Evolutionary conservation across 768 basidiomycete species (phyloP).

Genomic region (Russula emetica): DNA sequence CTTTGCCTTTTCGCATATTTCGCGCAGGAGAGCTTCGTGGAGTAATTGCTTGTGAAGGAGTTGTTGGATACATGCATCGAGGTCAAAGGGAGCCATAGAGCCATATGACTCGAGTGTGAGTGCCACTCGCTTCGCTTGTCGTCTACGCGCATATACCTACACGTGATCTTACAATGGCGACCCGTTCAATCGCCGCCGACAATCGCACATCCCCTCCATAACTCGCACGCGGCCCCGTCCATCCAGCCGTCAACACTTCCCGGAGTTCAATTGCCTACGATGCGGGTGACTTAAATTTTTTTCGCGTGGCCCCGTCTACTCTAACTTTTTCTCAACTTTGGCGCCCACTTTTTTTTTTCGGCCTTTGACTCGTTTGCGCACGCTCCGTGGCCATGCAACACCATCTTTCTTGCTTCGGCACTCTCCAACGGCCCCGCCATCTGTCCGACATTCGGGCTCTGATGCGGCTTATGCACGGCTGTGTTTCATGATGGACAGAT

Average conservation of each 20-base stretch:
- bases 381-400: not conserved
- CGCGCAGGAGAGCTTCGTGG: conserved; percentile 88
- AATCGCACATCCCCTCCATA: not conserved
- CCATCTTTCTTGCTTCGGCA: not conserved
- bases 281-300: not conserved
- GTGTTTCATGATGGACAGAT: not conserved
- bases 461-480: conserved; percentile 3
- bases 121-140: conserved; percentile 3
- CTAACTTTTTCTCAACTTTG: not conserved
- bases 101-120: conserved; percentile 14
- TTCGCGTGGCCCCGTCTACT: not conserved
- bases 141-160: not conserved
- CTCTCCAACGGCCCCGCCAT: not conserved
- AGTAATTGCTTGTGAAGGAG: conserved; percentile 88
- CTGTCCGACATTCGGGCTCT: conserved; percentile 19
- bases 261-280: not conserved
- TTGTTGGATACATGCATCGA: conserved; percentile 93
- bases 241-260: not conserved
- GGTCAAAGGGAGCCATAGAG: conserved; percentile 70
- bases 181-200: not conserved
- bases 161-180: conserved; percentile 1
- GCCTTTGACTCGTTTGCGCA: not conserved
- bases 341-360: not conserved
- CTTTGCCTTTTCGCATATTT: conserved; percentile 99
- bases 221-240: not conserved